These are phyloP conservation scores for Suhomyces faveliae DNA, from an alignment of 805 yeast genomes.

Conservation along the genomic window DNA sequence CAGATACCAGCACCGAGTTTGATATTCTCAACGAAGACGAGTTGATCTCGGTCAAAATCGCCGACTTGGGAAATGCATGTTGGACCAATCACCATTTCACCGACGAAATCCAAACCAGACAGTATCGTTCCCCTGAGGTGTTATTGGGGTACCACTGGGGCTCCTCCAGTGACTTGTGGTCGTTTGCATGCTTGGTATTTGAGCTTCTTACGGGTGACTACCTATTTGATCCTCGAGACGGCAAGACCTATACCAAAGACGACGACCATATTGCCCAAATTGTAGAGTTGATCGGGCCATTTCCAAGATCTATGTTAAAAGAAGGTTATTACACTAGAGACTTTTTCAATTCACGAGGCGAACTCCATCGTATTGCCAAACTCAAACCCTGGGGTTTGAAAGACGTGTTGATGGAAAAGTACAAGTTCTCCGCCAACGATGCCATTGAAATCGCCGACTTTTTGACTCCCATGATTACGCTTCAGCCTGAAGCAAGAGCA, in stretches of 20 bases:
- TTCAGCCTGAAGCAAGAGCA: conserved; percentile 78
- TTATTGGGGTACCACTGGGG: conserved; percentile 76
- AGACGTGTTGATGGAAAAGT: conserved; percentile 82
- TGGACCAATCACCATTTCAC: conserved; percentile 63
- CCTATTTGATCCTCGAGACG: conserved; percentile 84
- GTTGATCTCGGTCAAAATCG: conserved; percentile 49
- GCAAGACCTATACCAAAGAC: conserved; percentile 76
- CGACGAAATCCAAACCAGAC: conserved; percentile 67
- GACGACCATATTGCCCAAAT: conserved; percentile 97
- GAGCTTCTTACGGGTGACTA: conserved; percentile 94
- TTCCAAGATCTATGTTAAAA: conserved; percentile 58
- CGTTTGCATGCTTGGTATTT: conserved; percentile 87
- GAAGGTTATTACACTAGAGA: conserved; percentile 61
- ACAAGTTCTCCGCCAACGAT: conserved; percentile 65
- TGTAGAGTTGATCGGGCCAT: conserved; percentile 72
- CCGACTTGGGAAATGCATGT: conserved; percentile 72
- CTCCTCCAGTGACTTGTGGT: conserved; percentile 92
- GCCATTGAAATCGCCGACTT: conserved; percentile 76
- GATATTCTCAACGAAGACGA: conserved; percentile 17
- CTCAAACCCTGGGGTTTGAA: conserved; percentile 87
- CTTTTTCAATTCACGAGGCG: conserved; percentile 65
- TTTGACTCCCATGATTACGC: conserved; percentile 74
- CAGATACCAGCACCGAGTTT: conserved; percentile 10
- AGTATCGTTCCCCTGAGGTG: conserved; percentile 65
- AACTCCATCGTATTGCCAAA: conserved; percentile 73